Percentiles rank a stretch among this genome's conserved stretches.
Evolutionary conservation across 2,329 filamentous ascomycete species (phyloP).

Genomic region (Davidsoniella neocaledoniae): DNA sequence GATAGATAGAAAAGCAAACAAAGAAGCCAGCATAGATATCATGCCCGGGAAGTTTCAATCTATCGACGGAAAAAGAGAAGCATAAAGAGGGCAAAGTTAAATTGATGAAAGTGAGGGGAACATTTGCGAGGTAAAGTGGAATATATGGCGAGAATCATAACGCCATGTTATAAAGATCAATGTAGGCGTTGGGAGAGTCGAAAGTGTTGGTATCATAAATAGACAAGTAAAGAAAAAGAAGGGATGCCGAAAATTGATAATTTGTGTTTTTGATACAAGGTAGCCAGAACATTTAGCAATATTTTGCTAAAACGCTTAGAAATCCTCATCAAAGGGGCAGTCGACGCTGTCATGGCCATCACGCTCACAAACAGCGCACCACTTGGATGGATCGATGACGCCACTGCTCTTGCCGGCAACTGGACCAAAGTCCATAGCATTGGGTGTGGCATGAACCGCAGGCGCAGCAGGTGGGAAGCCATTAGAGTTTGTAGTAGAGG

Average conservation of each 20-base stretch:
- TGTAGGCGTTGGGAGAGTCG: not conserved
- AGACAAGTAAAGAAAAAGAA: not conserved
- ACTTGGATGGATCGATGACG: slow-evolving; percentile 68
- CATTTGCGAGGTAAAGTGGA: not conserved
- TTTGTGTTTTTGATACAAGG: not conserved
- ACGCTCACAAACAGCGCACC: slow-evolving; percentile 92
- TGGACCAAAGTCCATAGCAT: slow-evolving; percentile 47
- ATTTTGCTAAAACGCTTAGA: slow-evolving; percentile 23
- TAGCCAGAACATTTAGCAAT: not conserved
- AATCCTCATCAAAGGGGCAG: slow-evolving; percentile 78
- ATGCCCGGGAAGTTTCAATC: no score
- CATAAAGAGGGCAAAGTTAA: no score
- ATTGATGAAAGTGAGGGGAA: not conserved
- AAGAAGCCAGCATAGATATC: no score
- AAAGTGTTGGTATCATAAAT: slow-evolving; percentile 6
- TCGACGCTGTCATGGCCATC: slow-evolving; percentile 95
- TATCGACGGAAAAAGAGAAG: no score
- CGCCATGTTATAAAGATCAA: not conserved
- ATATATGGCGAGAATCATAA: not conserved
- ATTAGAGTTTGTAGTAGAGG: not conserved
- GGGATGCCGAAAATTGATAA: not conserved
- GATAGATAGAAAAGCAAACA: no score
- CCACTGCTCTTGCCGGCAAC: slow-evolving; percentile 66
- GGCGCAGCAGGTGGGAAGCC: slow-evolving; percentile 16
- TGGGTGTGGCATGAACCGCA: slow-evolving; percentile 36